Evolutionary conservation across 768 basidiomycete species (phyloP), one percentile per base, ranked within the genome.

Genomic region (Suillus paluster): DNA sequence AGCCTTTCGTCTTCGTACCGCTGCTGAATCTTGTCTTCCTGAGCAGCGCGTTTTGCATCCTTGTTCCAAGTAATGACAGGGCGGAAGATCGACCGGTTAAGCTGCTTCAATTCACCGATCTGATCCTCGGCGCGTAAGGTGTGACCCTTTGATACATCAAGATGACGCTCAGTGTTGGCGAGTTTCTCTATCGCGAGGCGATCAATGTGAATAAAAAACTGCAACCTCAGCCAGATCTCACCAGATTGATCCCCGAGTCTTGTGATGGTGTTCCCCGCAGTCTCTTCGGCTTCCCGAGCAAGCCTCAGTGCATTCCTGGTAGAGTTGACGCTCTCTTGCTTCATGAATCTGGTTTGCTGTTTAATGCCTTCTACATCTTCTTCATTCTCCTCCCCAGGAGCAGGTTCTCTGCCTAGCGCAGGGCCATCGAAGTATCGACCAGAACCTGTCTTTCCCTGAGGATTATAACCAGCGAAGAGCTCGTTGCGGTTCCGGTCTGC

Each of bases 211-310:
- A n/a, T n/a, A 42, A 58, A 64, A 36, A 9, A 44, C 8, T 57
- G 17, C 46, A 10, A 64, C 59, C 60, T 42, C 2, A 19, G 4
- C 34, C 12, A 54, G 30, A 34, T 73, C 86, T 30, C 63, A 97
- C 97, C 97, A 25, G 96, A 98, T 78, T 99, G 97, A 68, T 93
- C 89, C 11, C 92, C 96, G 9, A 99, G 83, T 70, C 86, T 91
- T 60, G 74, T 79, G 21, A 99, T 71, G 5, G 97, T 99, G 62
- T 88, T 89, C 49, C 91, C 80, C 38, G 92, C 97, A 12, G 95
- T 97, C 75, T 99, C 97, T 75, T 98, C 97, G 0, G 97, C 95
- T 75, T 99, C 95, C n/a, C 90, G 83, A 42, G 96, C 97, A 72
- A 98, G 83, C 46, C 95, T 84, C 57, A 99, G 82, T 14, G 97